phyloP scores from a whole-genome alignment of 768 basidiomycete species.

The Tricholoma saponaceum region DNA sequence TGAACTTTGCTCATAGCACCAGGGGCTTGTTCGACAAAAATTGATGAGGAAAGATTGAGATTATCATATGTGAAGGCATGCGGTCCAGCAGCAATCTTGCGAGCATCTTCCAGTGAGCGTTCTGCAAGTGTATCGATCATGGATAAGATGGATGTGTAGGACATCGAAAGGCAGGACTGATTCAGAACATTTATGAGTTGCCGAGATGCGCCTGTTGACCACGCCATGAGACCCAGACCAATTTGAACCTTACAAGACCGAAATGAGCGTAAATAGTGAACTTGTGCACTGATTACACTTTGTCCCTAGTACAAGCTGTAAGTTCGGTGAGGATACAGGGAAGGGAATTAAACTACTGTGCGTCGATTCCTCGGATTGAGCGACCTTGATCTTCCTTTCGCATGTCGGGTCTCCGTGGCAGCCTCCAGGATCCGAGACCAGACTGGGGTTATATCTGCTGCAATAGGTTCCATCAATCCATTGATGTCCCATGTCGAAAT shows the following conservation, averaged over 20 bases:
- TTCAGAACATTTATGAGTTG: not conserved
- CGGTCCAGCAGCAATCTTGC: not conserved
- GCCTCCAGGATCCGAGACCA: constrained; percentile 12
- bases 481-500: constrained; percentile 18
- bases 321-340: too few species aligned
- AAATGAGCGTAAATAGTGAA: not conserved
- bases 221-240: not conserved
- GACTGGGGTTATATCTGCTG: constrained; percentile 11
- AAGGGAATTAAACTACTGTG: not conserved
- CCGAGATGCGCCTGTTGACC: not conserved
- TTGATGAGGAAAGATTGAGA: constrained; percentile 7
- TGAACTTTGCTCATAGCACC: constrained; percentile 1
- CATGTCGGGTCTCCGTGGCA: not conserved
- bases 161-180: not conserved
- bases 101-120: not conserved
- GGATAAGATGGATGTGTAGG: not conserved
- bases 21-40: constrained; percentile 5
- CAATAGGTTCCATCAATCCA: constrained; percentile 15
- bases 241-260: not conserved
- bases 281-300: not conserved
- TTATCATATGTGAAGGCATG: constrained; percentile 8
- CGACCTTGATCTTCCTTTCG: not conserved
- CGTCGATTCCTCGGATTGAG: not conserved
- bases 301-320: not conserved
- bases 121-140: not conserved